Evolutionary conservation across 805 yeast genomes (phyloP), one percentile per base, ranked within the genome.

Genomic region (Monosporozyma aerobia): DNA sequence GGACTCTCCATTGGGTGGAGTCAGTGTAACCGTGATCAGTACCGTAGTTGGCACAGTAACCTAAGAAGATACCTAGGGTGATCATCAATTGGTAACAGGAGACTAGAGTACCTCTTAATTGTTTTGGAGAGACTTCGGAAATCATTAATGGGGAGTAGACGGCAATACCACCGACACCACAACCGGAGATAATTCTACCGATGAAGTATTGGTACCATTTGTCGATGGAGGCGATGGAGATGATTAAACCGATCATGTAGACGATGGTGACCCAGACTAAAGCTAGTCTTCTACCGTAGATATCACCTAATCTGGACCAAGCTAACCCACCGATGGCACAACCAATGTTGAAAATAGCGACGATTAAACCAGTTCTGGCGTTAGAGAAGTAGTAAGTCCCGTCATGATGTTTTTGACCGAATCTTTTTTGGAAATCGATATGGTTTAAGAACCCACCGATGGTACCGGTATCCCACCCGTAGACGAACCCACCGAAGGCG

Each of bases 401-500:
- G 1, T 61, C 57, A 11, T 63, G 44, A 53, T 69, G 57, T 4
- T 59, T 22, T 58, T 74, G 72, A 65, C 88, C 89, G 58, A 83
- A 84, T 64, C 87, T 74, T 41, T 62, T 56, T 49, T 68, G 62
- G 70, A 77, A 83, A 61, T 83, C 85, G 16, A 76, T 59, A 61
- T 68, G 67, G 62, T 79, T 78, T 49, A 82, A 84, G 62, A 83
- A 82, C 59, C 89, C 89, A 30, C 86, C 79, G 68, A 84, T 81
- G 61, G 90, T 84, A 76, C 90, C 90, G 48, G 89, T 83, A 72
- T 84, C 90, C 79, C 85, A 84, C 60, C 90, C 90, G 61, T 81
- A 84, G 44, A 61, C 56, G 82, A 80, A 79, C 49, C 67, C 67
- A 58, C 67, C 67, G 37, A 63, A 63, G n/a, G 66, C 64, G 50